Percentiles rank a stretch among this genome's conserved stretches.
These are phyloP conservation scores for Boechera stricta DNA, from an alignment of 345 rosid species.

Conservation along the genomic window DNA sequence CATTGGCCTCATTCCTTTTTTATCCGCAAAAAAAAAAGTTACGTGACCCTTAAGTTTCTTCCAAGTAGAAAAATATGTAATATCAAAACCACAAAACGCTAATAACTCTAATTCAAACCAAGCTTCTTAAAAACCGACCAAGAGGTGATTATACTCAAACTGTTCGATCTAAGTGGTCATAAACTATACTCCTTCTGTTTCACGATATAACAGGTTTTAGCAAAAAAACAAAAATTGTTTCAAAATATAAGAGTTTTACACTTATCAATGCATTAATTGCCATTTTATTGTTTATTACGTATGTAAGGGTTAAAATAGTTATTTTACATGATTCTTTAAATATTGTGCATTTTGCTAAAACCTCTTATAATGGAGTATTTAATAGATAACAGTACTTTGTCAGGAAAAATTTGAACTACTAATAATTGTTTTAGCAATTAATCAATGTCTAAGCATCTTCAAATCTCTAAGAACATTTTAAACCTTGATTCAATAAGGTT, in stretches of 20 bases:
- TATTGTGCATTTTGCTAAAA: too few relatives aligned
- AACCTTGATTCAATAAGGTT: background rate
- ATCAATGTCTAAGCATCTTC: background rate
- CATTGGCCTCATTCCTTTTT: constrained; percentile 49
- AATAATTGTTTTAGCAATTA: background rate
- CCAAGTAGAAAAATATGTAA: background rate
- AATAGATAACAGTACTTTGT: background rate
- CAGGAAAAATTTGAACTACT: background rate
- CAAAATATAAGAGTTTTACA: too few relatives aligned
- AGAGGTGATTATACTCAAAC: background rate
- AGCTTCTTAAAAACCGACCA: background rate
- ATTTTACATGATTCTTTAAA: too few relatives aligned
- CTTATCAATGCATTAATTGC: too few relatives aligned
- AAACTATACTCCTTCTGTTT: background rate
- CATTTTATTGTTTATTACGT: too few relatives aligned
- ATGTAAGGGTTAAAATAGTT: too few relatives aligned
- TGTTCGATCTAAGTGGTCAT: background rate
- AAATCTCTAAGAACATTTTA: background rate
- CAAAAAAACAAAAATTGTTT: too few relatives aligned
- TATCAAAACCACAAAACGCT: background rate
- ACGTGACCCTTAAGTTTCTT: constrained; percentile 26
- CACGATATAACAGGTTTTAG: too few relatives aligned
- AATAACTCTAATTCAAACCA: constrained; percentile 9
- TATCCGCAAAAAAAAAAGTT: background rate
- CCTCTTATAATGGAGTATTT: too few relatives aligned